Evolutionary conservation across 495 filamentous ascomycete genomes (phyloP).

Genomic region (Hypoxylon fragiforme): DNA sequence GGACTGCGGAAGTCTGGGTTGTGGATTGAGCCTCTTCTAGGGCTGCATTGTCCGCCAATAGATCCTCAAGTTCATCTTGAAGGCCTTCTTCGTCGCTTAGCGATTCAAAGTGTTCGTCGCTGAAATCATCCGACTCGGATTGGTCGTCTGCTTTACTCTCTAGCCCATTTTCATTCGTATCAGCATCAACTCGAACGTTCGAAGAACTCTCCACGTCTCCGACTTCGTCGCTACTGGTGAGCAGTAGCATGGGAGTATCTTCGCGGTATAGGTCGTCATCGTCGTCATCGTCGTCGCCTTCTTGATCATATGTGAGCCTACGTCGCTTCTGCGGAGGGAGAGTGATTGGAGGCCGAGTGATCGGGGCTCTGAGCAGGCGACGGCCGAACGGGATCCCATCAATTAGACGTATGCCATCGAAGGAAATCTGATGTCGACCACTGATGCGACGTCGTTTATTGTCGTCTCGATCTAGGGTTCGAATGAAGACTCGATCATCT

Average conservation of each 20-base stretch:
- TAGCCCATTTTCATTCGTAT: conserved; percentile 28
- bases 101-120: conserved; percentile 21
- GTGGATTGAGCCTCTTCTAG: conserved; percentile 18
- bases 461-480: conserved; percentile 76
- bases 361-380: conserved; percentile 61
- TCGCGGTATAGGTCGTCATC: conserved; percentile 35
- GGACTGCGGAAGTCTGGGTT: neutral
- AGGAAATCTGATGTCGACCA: conserved; percentile 81
- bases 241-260: conserved; percentile 40
- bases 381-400: conserved; percentile 90
- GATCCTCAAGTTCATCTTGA: conserved; percentile 23
- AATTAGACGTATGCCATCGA: conserved; percentile 78
- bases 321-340: conserved; percentile 79
- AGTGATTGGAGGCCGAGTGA: conserved; percentile 65
- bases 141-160: conserved; percentile 29
- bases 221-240: conserved; percentile 41
- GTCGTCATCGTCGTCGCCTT: conserved; percentile 38
- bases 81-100: conserved; percentile 38
- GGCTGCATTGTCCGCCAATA: conserved; percentile 23
- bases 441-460: conserved; percentile 71
- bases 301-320: conserved; percentile 53
- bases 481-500: conserved; percentile 84
- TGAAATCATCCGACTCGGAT: conserved; percentile 23
- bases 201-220: neutral
- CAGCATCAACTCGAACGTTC: conserved; percentile 9